Percentiles rank a stretch among this genome's conserved stretches.
Conservation (phyloP, 2,329 filamentous ascomycete species). For the Endothia cerciana region DNA sequence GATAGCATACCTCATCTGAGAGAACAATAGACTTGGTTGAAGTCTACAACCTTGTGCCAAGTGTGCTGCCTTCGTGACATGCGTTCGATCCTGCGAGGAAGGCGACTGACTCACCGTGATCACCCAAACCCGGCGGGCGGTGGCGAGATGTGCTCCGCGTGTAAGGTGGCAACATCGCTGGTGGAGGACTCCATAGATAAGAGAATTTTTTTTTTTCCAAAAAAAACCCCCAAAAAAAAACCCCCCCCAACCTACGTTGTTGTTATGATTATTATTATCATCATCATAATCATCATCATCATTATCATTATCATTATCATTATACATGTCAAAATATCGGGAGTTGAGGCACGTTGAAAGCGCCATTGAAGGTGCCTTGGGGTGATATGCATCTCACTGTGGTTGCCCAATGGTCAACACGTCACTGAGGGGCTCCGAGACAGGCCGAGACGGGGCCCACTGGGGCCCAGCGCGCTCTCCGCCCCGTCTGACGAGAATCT, state of each 20-base stretch:
- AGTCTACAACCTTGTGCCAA: constrained; percentile 10
- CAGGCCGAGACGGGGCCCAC: background rate
- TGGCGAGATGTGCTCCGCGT: background rate
- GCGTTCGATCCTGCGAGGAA: background rate
- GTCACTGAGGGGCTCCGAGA: constrained; percentile 9
- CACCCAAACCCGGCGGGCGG: background rate
- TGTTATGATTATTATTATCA: no score
- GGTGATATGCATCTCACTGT: background rate
- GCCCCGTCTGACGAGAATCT: background rate
- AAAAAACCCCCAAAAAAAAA: no score
- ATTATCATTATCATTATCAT: no score
- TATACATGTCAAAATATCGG: no score
- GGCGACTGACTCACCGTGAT: background rate
- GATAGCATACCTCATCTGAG: constrained; percentile 16
- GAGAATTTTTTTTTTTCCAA: no score
- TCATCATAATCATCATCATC: no score
- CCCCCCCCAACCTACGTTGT: no score
- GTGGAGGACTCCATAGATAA: background rate
- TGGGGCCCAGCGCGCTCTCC: background rate
- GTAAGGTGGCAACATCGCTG: background rate
- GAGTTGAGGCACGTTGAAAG: no score
- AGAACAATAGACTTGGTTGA: constrained; percentile 17
- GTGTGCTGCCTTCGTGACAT: constrained; percentile 1
- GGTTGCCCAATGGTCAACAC: background rate
- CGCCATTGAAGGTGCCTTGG: no score